phyloP scores from a whole-genome alignment of 140 eudicot genomes.

The Ambrosia hybrid region DNA sequence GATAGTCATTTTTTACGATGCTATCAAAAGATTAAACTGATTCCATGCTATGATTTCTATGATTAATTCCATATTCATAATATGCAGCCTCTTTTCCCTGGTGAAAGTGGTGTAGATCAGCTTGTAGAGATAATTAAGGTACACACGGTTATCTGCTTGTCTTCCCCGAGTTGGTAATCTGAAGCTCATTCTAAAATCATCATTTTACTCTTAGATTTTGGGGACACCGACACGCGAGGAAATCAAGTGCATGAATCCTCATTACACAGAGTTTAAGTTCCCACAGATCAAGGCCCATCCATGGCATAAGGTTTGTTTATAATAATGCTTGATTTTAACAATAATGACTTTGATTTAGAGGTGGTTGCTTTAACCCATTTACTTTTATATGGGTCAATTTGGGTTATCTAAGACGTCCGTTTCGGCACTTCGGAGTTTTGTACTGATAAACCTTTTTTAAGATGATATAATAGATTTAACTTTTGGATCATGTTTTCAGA shows the following conservation, averaged over 20 bases:
- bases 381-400: not conserved
- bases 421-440: not conserved
- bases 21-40: not conserved
- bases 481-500: slow-evolving; percentile 36
- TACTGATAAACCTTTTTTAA: not conserved
- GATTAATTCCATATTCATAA: slow-evolving; percentile 11
- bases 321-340: not conserved
- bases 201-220: slow-evolving; percentile 45
- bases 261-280: slow-evolving; percentile 89
- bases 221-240: slow-evolving; percentile 99
- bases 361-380: too few species aligned
- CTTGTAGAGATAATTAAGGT: slow-evolving; percentile 94
- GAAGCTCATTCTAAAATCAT: slow-evolving; percentile 8
- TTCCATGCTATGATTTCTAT: not conserved
- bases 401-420: too few species aligned
- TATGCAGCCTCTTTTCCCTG: slow-evolving; percentile 97
- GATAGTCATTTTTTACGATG: not conserved
- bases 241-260: slow-evolving; percentile 98
- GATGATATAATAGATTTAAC: slow-evolving; percentile 10
- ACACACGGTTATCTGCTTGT: not conserved
- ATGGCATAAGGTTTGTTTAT: slow-evolving; percentile 90
- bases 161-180: not conserved
- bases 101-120: slow-evolving; percentile 98
- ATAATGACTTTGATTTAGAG: too few species aligned
- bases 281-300: slow-evolving; percentile 99